Evolutionary conservation across 345 rosid species (phyloP).

Genomic region (Corchorus capsularis): DNA sequence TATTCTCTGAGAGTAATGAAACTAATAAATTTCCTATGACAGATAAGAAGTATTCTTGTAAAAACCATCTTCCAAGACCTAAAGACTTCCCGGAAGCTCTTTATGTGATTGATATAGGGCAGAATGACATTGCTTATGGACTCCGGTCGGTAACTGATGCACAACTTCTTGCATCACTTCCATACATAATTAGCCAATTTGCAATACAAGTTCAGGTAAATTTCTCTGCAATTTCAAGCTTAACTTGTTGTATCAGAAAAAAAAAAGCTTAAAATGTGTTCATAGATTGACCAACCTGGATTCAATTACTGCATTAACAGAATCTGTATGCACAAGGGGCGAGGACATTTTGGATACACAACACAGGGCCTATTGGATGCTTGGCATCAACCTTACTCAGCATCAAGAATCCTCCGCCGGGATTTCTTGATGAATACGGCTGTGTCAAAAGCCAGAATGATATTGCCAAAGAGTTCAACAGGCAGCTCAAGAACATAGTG

Average conservation of each 20-base stretch:
- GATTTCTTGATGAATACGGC: slow-evolving; percentile 57
- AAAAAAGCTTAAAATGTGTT: neutral
- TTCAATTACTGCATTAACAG: slow-evolving; percentile 27
- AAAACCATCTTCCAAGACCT: slow-evolving; percentile 17
- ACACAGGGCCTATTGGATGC: slow-evolving; percentile 71
- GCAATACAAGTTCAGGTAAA: slow-evolving; percentile 18
- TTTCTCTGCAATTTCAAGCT: neutral
- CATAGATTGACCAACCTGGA: neutral
- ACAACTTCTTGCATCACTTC: slow-evolving; percentile 13
- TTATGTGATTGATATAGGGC: slow-evolving; percentile 25
- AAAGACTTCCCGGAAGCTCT: slow-evolving; percentile 25
- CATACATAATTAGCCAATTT: slow-evolving; percentile 17
- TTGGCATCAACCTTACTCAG: slow-evolving; percentile 37
- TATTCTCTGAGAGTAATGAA: neutral
- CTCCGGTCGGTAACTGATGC: slow-evolving; percentile 17
- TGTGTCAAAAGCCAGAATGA: slow-evolving; percentile 80
- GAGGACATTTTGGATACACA: slow-evolving; percentile 69
- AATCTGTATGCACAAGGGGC: slow-evolving; percentile 55
- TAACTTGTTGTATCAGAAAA: neutral
- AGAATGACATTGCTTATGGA: slow-evolving; percentile 25
- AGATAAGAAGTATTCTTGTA: slow-evolving; percentile 6
- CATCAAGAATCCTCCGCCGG: slow-evolving; percentile 22
- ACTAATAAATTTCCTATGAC: neutral
- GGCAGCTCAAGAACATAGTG: slow-evolving; percentile 66
- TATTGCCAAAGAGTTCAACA: slow-evolving; percentile 79